Base-by-base conservation (phyloP, 257 asterid genomes). In the Cordia subcordata region DNA sequence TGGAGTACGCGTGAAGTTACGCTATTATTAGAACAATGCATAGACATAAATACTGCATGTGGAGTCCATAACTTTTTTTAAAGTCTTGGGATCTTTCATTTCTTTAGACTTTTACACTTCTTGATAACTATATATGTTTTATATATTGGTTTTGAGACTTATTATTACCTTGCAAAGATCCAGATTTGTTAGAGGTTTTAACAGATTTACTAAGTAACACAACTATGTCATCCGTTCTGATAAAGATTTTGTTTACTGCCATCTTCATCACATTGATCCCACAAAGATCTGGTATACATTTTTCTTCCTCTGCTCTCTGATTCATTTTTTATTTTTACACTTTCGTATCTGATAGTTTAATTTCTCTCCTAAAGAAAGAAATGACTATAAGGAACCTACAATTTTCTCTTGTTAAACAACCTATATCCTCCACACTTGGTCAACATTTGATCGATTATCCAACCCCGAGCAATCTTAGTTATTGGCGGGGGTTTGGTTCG, bases 271-370 rank as follows among this genome's bases (percentile, higher is more conserved):
- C 75, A 12, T 55, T 63, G n/a, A 1, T 73, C 22, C 58, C 63
- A 3, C 83, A 44, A 1, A 65, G 66, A 57, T 73, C 84, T 0
- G 86, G 95, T 81, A 75, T 49, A 11, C 5, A 42, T 11, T 42
- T 14, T 8, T 42, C 35, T 27, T 27, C 6, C 35, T 27, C 4
- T 27, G 3, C 6, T 27, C 35, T 27, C 35, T 27, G 35, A 27
- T 1, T 27, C 4, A 27, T 27, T 27, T 27, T 27, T 27, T 27
- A 27, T 27, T 27, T 27, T 27, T 27, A 3, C 35, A 6, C 35
- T 27, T 27, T 6, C n/a, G n/a, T n/a, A n/a, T n/a, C n/a, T n/a
- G n/a, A n/a, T n/a, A n/a, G n/a, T n/a, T n/a, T n/a, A n/a, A n/a
- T n/a, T n/a, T n/a, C n/a, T n/a, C n/a, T n/a, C n/a, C n/a, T n/a